Evolutionary conservation across 1,284 basidiomycete species (phyloP), one percentile per base, ranked within the genome.

Genomic region (Ganoderma lucidum): DNA sequence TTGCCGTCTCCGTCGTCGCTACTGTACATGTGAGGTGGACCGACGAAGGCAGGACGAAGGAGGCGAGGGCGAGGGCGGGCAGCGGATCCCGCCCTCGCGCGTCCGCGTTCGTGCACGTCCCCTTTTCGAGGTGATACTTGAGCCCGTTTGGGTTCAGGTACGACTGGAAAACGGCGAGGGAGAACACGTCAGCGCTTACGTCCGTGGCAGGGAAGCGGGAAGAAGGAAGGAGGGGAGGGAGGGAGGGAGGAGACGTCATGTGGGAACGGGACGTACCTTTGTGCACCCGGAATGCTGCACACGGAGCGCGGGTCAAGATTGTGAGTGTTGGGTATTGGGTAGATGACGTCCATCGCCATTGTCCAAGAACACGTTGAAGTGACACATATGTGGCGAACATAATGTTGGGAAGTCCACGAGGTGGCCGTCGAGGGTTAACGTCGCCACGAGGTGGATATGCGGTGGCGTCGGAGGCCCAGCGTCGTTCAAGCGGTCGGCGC

Each of bases 91-190:
- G 73, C 44, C 51, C 53, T n/a, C 62, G 55, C 63, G 66, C 67
- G 61, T 68, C 73, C 65, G 69, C 67, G 70, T 65, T 70, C 65
- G 82, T 83, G 75, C 88, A 89, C 1, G 85, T 89, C 9, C 89
- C 88, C 74, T 88, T 90, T 71, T 88, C 87, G 63, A 87, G 76
- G 71, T 89, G 88, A 73, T 90, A 90, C 76, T 89, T 89, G 48
- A 90, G 80, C 4, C 89, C 88, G 70, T 90, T 90, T 12, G 88
- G 84, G 77, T 90, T 90, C 45, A 90, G 82, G 75, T 90, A 90
- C 41, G 80, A 81, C 83, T 87, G 75, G 59, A 32, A 9, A 39
- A 35, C n/a, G 42, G 12, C 12, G 42, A 44, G 42, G 12, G 15
- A 44, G 17, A 19, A 19, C 28, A 14, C 23, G 23, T 51, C 48